Conservation (phyloP, 2,329 filamentous ascomycete genomes). For the Didymella lethalis region DNA sequence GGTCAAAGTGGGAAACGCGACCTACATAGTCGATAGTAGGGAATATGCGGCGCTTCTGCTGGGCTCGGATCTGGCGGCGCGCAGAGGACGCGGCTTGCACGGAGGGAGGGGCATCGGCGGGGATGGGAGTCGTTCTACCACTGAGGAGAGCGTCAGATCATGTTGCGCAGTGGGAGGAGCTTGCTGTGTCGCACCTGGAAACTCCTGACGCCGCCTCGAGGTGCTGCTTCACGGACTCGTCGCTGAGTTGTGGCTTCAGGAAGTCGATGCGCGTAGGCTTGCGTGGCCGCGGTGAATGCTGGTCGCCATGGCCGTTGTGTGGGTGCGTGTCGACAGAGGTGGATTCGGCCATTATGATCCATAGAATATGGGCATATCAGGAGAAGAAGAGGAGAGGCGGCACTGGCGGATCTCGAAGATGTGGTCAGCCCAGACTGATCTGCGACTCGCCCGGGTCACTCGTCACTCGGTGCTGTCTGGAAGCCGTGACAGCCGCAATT, state of each 20-base stretch:
- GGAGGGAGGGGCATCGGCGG: conserved; percentile 91
- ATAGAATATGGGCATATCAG: conserved; percentile 32
- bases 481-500: conserved; percentile 21
- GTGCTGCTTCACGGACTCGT: conserved; percentile 38
- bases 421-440: conserved; percentile 44
- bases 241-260: conserved; percentile 46
- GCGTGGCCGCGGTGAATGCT: conserved; percentile 47
- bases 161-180: background rate
- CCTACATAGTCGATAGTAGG: conserved; percentile 91
- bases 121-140: conserved; percentile 82
- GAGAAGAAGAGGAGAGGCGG: conserved; percentile 11
- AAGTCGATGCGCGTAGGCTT: conserved; percentile 47
- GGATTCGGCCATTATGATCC: conserved; percentile 44
- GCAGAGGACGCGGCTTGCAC: conserved; percentile 84
- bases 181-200: conserved; percentile 54
- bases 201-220: conserved; percentile 41
- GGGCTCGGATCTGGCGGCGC: conserved; percentile 81
- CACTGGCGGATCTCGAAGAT: conserved; percentile 26
- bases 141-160: conserved; percentile 56
- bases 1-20: conserved; percentile 95
- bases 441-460: conserved; percentile 33
- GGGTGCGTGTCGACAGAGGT: conserved; percentile 37
- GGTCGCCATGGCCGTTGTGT: conserved; percentile 37
- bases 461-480: conserved; percentile 32
- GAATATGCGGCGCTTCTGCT: conserved; percentile 84